These are phyloP conservation scores for Trichoderma oligosporum DNA, from an alignment of 2,329 filamentous ascomycete species.

Conservation along the genomic window DNA sequence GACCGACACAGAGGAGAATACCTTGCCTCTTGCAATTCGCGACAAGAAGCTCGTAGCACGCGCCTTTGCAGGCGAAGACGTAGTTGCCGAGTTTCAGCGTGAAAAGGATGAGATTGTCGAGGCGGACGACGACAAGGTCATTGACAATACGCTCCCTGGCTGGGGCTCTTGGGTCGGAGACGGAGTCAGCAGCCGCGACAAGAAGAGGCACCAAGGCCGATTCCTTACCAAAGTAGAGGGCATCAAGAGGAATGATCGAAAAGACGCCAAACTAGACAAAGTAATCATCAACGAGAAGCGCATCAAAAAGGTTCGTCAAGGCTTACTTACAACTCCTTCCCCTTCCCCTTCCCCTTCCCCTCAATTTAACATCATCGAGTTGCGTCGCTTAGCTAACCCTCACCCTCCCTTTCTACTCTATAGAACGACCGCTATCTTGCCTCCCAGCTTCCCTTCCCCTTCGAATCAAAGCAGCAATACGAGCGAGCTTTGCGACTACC, in stretches of 20 bases:
- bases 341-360: not conserved
- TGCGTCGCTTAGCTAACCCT: no score
- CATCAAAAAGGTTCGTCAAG: slow-evolving; percentile 74
- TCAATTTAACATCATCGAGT: no score
- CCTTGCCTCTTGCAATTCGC: slow-evolving; percentile 55
- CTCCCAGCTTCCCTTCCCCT: slow-evolving; percentile 78
- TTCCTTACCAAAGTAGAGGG: slow-evolving; percentile 67
- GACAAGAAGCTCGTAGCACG: slow-evolving; percentile 69
- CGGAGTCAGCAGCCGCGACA: slow-evolving; percentile 68
- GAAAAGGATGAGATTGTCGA: slow-evolving; percentile 71
- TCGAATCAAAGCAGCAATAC: slow-evolving; percentile 83
- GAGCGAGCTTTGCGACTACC: slow-evolving; percentile 83
- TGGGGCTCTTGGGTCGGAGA: slow-evolving; percentile 93
- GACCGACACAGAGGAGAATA: slow-evolving; percentile 45
- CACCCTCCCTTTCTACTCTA: slow-evolving; percentile 9
- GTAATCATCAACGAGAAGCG: slow-evolving; percentile 93
- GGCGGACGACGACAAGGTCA: slow-evolving; percentile 77
- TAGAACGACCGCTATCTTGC: slow-evolving; percentile 86
- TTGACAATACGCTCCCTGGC: slow-evolving; percentile 83
- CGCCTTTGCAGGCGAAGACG: slow-evolving; percentile 87
- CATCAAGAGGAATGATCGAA: slow-evolving; percentile 69
- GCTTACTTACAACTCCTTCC: not conserved
- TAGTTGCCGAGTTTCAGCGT: slow-evolving; percentile 71
- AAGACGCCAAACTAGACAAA: slow-evolving; percentile 74
- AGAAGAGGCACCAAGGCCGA: slow-evolving; percentile 59